phyloP scores from a whole-genome alignment of 2,329 filamentous ascomycete species.

The Ustulina deusta region DNA sequence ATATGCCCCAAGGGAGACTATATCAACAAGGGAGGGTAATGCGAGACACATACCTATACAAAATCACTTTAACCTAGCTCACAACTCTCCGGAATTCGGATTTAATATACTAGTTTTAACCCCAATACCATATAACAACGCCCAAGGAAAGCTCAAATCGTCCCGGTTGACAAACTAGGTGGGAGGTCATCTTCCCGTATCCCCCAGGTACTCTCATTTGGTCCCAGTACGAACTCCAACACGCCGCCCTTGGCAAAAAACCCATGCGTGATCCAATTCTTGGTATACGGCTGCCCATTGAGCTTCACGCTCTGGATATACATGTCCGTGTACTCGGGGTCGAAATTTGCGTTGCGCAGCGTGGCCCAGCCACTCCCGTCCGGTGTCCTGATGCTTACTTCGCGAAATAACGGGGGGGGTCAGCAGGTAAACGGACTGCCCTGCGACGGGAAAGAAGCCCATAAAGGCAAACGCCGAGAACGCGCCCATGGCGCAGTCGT shows the following conservation, averaged over 20 bases:
- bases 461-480: slow-evolving; percentile 64
- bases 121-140: not conserved
- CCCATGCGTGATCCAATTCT: slow-evolving; percentile 73
- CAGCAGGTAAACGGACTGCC: slow-evolving; percentile 66
- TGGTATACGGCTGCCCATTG: slow-evolving; percentile 67
- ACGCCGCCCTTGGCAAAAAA: slow-evolving; percentile 71
- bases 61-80: not conserved
- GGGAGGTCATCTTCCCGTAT: slow-evolving; percentile 68
- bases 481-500: slow-evolving; percentile 68
- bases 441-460: slow-evolving; percentile 67
- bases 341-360: slow-evolving; percentile 55
- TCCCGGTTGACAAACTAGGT: slow-evolving; percentile 59
- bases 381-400: slow-evolving; percentile 55
- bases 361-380: slow-evolving; percentile 62
- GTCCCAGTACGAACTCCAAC: slow-evolving; percentile 69
- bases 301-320: slow-evolving; percentile 72
- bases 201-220: slow-evolving; percentile 68
- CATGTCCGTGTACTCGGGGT: slow-evolving; percentile 56
- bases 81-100: not conserved
- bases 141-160: slow-evolving; percentile 25
- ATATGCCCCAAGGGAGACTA: not conserved
- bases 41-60: not conserved
- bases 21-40: not conserved
- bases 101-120: slow-evolving; percentile 1
- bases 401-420: slow-evolving; percentile 62